These are phyloP conservation scores for Malus sieversii DNA, from an alignment of 306 rosid species.

Conservation along the genomic window DNA sequence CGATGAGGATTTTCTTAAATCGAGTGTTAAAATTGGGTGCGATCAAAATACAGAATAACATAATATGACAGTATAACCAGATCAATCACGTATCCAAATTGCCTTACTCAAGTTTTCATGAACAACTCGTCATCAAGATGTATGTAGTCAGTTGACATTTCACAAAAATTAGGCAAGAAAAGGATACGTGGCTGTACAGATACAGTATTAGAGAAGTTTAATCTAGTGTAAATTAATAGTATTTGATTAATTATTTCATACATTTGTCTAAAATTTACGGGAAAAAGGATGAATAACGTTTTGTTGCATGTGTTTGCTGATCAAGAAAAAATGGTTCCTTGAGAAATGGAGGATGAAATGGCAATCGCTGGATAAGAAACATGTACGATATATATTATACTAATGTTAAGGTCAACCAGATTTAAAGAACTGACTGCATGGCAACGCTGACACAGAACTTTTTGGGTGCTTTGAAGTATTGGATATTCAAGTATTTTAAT, in stretches of 20 bases:
- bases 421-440: background rate
- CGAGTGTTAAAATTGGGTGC: fast-evolving
- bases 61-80: fast-evolving
- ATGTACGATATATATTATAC: background rate
- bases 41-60: too few species aligned
- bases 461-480: too few species aligned
- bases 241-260: background rate
- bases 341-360: too few species aligned
- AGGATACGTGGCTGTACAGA: background rate
- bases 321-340: background rate
- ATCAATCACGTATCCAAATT: too few species aligned
- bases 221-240: background rate
- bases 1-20: too few species aligned
- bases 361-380: background rate
- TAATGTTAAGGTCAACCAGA: slow-evolving; percentile 12
- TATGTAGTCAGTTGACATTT: slow-evolving; percentile 13
- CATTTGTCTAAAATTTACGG: background rate
- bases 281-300: background rate
- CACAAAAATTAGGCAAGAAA: slow-evolving; percentile 4
- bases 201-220: background rate
- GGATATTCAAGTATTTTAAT: too few species aligned
- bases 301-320: slow-evolving; percentile 2
- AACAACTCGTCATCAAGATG: slow-evolving; percentile 12
- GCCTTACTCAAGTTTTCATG: background rate
- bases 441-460: slow-evolving; percentile 1